Conservation (phyloP, 1,284 basidiomycete species). For the Sporisorium scitamineum region DNA sequence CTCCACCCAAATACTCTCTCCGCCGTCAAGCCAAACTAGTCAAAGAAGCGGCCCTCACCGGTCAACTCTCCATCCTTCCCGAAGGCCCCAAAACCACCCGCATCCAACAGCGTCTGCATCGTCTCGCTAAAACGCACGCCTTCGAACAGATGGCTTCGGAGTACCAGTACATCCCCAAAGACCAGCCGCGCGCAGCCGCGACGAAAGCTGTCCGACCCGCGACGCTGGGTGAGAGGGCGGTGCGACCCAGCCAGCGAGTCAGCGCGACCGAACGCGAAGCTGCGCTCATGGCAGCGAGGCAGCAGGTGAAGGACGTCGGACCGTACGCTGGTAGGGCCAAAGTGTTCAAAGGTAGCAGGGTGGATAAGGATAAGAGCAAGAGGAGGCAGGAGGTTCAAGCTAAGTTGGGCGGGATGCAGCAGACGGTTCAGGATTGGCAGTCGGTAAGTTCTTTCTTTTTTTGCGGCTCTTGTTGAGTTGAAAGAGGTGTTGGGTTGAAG, state of each 20-base stretch:
- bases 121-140: slow-evolving; percentile 23
- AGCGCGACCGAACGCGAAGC: slow-evolving; percentile 14
- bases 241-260: slow-evolving; percentile 22
- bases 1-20: slow-evolving; percentile 47
- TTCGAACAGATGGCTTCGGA: slow-evolving; percentile 25
- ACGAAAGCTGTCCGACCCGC: neutral
- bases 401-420: slow-evolving; percentile 44
- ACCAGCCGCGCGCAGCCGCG: neutral
- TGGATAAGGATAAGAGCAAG: slow-evolving; percentile 36
- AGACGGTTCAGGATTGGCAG: slow-evolving; percentile 51
- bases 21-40: slow-evolving; percentile 55
- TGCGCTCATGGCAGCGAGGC: slow-evolving; percentile 30
- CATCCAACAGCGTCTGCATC: slow-evolving; percentile 20
- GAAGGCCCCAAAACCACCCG: slow-evolving; percentile 33
- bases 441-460: slow-evolving; percentile 4
- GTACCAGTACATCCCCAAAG: slow-evolving; percentile 25
- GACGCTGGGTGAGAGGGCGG: slow-evolving; percentile 5
- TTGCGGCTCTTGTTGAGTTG: too few species aligned
- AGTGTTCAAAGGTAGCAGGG: slow-evolving; percentile 56
- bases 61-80: slow-evolving; percentile 23
- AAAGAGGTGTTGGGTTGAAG: neutral
- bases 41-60: slow-evolving; percentile 30
- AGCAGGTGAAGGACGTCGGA: slow-evolving; percentile 29
- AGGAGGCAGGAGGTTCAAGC: slow-evolving; percentile 25
- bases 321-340: slow-evolving; percentile 54